Base-by-base conservation (phyloP, 768 basidiomycete species). In the Podaxis sp. region DNA sequence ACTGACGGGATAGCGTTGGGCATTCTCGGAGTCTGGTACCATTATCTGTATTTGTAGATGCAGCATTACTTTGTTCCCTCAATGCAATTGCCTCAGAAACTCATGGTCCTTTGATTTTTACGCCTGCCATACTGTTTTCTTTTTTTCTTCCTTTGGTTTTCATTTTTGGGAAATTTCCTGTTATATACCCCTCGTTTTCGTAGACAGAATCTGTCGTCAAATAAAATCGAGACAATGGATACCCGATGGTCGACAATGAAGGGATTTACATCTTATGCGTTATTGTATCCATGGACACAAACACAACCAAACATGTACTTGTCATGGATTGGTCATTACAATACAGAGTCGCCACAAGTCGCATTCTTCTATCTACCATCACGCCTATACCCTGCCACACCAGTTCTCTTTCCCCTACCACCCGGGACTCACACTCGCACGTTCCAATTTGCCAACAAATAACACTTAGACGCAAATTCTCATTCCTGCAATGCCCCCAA, bases 401-500 rank as follows among this genome's bases (percentile, higher is more conserved):
- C 37, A 32, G 5, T 38, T 23, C 36, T 54, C 52, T n/a, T 38
- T 54, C 10, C 10, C 21, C 37, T 10, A 35, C 27, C 28, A 35
- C 50, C 23, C 21, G 47, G 47, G 23, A 13, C 40, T 6, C 6
- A 42, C 40, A 13, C 40, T n/a, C n/a, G 13, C 11, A 13, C 47
- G 4, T 21, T 23, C 21, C 47, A 21, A 6, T 48, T 25, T 23
- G 23, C 4, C 21, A 21, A 32, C 47, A 14, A 48, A 4, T 2
- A 27, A 48, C 23, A 48, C 23, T 21, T 23, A 27, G 47, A 27
- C 47, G 47, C 10, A 14, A 23, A 48, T 48, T 48, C 21, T 23
- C 13, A 18, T 28, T 23, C 52, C 52, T 61, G 56, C 61, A 62
- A 83, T 80, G 80, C 71, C 79, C 13, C 77, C 80, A 27, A 77